These are phyloP conservation scores for Ampelocalamus luodianensis DNA, from an alignment of 176 grass and related monocot genomes.

Conservation along the genomic window DNA sequence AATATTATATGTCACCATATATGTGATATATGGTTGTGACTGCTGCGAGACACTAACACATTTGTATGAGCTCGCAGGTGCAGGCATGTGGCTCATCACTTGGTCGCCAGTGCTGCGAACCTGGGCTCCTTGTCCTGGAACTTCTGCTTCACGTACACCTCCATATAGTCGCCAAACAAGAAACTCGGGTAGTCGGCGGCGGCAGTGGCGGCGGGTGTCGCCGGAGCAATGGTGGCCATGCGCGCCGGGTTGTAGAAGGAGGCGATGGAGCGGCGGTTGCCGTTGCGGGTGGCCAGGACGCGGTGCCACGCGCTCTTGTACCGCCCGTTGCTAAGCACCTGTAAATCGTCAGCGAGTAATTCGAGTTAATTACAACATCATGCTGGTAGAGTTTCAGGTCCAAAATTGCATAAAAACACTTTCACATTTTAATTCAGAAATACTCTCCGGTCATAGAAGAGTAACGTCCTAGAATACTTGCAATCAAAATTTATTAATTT, in stretches of 20 bases:
- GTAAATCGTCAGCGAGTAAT: background rate
- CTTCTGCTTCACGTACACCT: slow-evolving; percentile 81
- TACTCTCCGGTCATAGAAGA: too few species aligned
- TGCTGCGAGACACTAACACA: slow-evolving; percentile 22
- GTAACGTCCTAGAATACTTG: too few species aligned
- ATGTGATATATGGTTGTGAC: slow-evolving; percentile 36
- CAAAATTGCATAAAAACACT: background rate
- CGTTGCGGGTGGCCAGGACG: slow-evolving; percentile 57
- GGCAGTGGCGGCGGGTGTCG: background rate
- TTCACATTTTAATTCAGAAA: background rate
- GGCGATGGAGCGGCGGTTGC: slow-evolving; percentile 80
- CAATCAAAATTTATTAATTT: too few species aligned
- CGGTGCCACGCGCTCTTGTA: slow-evolving; percentile 96
- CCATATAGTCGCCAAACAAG: slow-evolving; percentile 85
- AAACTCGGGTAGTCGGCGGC: slow-evolving; percentile 59
- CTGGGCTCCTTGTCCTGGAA: slow-evolving; percentile 68
- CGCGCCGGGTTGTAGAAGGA: slow-evolving; percentile 87
- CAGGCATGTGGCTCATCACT: slow-evolving; percentile 5
- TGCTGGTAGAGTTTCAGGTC: background rate
- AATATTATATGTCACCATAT: slow-evolving; percentile 38
- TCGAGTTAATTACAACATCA: background rate
- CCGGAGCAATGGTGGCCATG: slow-evolving; percentile 61
- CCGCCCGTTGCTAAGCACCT: slow-evolving; percentile 79
- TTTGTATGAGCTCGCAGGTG: slow-evolving; percentile 17
- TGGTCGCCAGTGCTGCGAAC: slow-evolving; percentile 48